Percentiles rank a stretch among this genome's conserved stretches.
These are phyloP conservation scores for Oldenlandia corymbosa DNA, from an alignment of 257 asterid genomes.

Conservation along the genomic window DNA sequence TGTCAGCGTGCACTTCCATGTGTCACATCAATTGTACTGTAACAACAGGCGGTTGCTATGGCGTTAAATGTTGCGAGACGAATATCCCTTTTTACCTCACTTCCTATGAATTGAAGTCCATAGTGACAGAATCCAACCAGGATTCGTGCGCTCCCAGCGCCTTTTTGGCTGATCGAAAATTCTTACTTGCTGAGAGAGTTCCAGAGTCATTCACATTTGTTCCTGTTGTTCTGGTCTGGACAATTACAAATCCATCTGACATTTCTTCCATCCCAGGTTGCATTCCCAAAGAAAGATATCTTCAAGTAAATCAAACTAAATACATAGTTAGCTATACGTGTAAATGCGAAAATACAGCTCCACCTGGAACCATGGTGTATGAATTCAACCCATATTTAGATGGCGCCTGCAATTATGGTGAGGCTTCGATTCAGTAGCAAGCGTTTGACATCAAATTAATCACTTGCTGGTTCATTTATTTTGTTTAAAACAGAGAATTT, in stretches of 20 bases:
- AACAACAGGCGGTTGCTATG: constrained; percentile 20
- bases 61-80: constrained; percentile 13
- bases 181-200: constrained; percentile 2
- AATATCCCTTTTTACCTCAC: constrained; percentile 11
- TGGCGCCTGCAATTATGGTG: not conserved
- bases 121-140: not conserved
- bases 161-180: constrained; percentile 15
- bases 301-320: not conserved
- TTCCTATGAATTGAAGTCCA: constrained; percentile 7
- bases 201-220: not conserved
- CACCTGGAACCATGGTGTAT: not conserved
- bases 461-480: not conserved
- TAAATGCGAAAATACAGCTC: not conserved
- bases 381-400: not conserved
- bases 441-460: too few species aligned
- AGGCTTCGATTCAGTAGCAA: not conserved
- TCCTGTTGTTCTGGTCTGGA: constrained; percentile 21
- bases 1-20: constrained; percentile 21
- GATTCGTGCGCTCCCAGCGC: constrained; percentile 2
- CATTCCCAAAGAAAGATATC: not conserved
- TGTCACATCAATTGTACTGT: not conserved
- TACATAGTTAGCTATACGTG: not conserved
- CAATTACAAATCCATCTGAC: not conserved
- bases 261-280: not conserved
- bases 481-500: not conserved